Evolutionary conservation across 352 stramenopile genomes (phyloP).

Genomic region (Thalassiosira delicatula): DNA sequence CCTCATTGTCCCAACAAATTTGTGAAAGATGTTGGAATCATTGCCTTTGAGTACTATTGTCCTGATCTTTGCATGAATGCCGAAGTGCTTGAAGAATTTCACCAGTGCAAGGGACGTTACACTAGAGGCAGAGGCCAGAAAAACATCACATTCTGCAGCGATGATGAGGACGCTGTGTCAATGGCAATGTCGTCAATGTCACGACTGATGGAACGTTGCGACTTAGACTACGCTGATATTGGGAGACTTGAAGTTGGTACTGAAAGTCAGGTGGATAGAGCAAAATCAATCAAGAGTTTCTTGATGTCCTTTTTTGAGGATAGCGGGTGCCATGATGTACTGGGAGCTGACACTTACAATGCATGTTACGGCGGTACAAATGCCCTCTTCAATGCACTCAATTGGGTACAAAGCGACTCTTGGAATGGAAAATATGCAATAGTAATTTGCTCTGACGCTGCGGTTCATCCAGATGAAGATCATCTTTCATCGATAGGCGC

Average conservation of each 20-base stretch:
- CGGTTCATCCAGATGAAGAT: constrained; percentile 92
- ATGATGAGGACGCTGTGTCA: constrained; percentile 91
- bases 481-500: constrained; percentile 85
- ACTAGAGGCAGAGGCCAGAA: constrained; percentile 88
- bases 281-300: constrained; percentile 90
- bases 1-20: too few relatives aligned
- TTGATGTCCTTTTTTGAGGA: constrained; percentile 88
- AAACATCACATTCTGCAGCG: constrained; percentile 86
- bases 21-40: too few relatives aligned
- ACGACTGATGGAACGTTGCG: constrained; percentile 85
- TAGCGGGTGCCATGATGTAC: constrained; percentile 88
- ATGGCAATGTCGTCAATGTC: constrained; percentile 86
- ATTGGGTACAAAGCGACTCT: constrained; percentile 93
- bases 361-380: constrained; percentile 97
- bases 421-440: constrained; percentile 94
- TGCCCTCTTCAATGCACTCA: constrained; percentile 95
- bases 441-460: constrained; percentile 95
- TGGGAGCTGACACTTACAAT: constrained; percentile 94
- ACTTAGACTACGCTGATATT: constrained; percentile 87
- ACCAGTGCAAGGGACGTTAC: too few relatives aligned
- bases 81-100: too few relatives aligned
- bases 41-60: too few relatives aligned
- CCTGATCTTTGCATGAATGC: too few relatives aligned
- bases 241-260: constrained; percentile 96
- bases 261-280: constrained; percentile 94